Percentiles rank a stretch among this genome's conserved stretches.
phyloP scores from a whole-genome alignment of 805 yeast genomes.

The Pichia paraexigua region DNA sequence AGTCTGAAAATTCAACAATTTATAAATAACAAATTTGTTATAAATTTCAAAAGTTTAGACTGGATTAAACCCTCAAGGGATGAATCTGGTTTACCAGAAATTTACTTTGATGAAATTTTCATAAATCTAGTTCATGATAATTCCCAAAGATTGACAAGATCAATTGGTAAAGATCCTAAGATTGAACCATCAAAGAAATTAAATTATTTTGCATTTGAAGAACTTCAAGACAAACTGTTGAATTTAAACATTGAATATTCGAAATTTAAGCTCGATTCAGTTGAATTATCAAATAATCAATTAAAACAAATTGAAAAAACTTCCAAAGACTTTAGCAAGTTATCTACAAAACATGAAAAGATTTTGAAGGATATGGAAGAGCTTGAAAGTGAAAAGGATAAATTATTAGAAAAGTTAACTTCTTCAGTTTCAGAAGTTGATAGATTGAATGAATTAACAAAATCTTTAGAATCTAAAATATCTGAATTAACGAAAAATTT shows the following conservation, averaged over 20 bases:
- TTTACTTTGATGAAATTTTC: constrained; percentile 61
- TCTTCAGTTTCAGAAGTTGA: constrained; percentile 22
- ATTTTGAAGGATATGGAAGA: constrained; percentile 28
- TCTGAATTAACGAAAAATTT: constrained; percentile 13
- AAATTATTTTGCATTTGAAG: constrained; percentile 52
- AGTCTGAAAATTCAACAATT: constrained; percentile 66
- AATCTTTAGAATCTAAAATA: constrained; percentile 31
- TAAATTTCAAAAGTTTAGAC: constrained; percentile 45
- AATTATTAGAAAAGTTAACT: constrained; percentile 15
- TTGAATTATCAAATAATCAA: constrained; percentile 14
- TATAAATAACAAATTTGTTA: constrained; percentile 48
- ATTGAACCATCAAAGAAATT: constrained; percentile 62
- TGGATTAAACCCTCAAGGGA: constrained; percentile 51
- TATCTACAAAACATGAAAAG: constrained; percentile 22
- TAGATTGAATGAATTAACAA: constrained; percentile 16
- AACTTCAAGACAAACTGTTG: constrained; percentile 31
- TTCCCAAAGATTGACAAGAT: constrained; percentile 53
- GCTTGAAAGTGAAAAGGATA: constrained; percentile 23
- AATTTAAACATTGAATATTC: constrained; percentile 13
- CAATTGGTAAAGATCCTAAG: constrained; percentile 67
- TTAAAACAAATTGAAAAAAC: constrained; percentile 17
- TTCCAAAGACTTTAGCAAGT: constrained; percentile 25
- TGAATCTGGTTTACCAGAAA: constrained; percentile 80
- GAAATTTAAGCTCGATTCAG: constrained; percentile 15
- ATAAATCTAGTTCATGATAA: constrained; percentile 63